Evolutionary conservation across 371 early-diverging fungal species (phyloP).

Genomic region (Umbelopsis sp.): DNA sequence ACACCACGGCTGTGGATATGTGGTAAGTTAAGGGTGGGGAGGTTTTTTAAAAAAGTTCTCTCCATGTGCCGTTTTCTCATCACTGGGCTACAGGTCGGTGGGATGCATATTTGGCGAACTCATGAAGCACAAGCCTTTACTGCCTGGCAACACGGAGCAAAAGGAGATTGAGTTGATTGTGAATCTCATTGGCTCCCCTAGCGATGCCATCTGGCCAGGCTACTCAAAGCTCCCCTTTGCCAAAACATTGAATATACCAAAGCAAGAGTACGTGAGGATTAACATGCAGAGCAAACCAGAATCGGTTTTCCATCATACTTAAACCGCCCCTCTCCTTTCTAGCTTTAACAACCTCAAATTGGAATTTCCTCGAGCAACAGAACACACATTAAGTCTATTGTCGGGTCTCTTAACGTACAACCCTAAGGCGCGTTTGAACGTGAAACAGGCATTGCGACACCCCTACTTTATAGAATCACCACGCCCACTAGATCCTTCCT

Average conservation of each 20-base stretch:
- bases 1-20: slow-evolving; percentile 87
- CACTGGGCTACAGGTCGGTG: slow-evolving; percentile 43
- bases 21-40: slow-evolving; percentile 60
- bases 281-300: neutral
- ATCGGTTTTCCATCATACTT: neutral
- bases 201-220: slow-evolving; percentile 80
- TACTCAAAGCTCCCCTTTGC: slow-evolving; percentile 67
- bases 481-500: slow-evolving; percentile 57
- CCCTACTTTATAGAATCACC: slow-evolving; percentile 79
- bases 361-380: slow-evolving; percentile 63
- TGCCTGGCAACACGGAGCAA: slow-evolving; percentile 84
- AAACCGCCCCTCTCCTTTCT: neutral
- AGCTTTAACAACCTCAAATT: slow-evolving; percentile 62
- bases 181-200: slow-evolving; percentile 80
- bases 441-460: slow-evolving; percentile 76
- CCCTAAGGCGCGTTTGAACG: slow-evolving; percentile 75
- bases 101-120: slow-evolving; percentile 91
- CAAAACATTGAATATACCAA: slow-evolving; percentile 49
- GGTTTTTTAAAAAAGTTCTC: no score
- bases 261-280: slow-evolving; percentile 46
- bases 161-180: slow-evolving; percentile 77
- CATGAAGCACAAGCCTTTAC: slow-evolving; percentile 70
- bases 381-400: slow-evolving; percentile 72
- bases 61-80: no score
- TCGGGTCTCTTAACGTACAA: slow-evolving; percentile 79